Base-by-base conservation (phyloP, 2,329 filamentous ascomycete genomes). In the Trichoderma sp. region DNA sequence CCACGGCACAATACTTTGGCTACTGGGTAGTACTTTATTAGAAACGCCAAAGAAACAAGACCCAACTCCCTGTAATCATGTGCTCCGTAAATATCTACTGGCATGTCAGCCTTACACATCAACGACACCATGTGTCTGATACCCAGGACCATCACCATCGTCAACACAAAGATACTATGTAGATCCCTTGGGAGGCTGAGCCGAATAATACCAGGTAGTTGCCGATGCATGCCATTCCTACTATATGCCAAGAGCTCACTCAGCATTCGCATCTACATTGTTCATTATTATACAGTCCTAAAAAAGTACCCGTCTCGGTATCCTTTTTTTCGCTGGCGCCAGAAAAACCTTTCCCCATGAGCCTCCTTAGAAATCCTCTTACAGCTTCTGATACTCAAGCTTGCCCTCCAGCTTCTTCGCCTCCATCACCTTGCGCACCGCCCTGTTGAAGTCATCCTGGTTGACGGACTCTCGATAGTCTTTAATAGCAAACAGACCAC, bases 401-500 rank as follows among this genome's bases (percentile, higher is more conserved):
- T 98, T 98, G 81, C 95, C 94, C 81, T 99, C 95, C 75, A 99
- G 82, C 83, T 99, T 99, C 92, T 99, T 99, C 70, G 92, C 87
- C 81, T 99, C 95, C 17, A 92, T 93, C 73, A 99, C 91, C 87
- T 99, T 99, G 73, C 95, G 90, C 65, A 99, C 95, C 4, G 95
- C 95, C 83, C 97, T 97, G 85, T 97, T 99, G 89, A 98, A 97
- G 78, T 99, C 95, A 76, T 99, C 95, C 80, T 99, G 95, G 82
- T 92, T 98, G 81, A 99, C 92, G 13, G 93, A 89, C 75, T 99
- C 95, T 70, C 96, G 86, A 80, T 98, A 97, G 77, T 97, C 95
- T 81, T 98, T 98, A 87, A 99, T 99, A 52, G 95, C 94, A 80
- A 97, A 98, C 45, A 99, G 83, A 71, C 95, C 95, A 73, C 93